phyloP scores from a whole-genome alignment of 164 flowering plant genomes.

The Cinnamomum micranthum region DNA sequence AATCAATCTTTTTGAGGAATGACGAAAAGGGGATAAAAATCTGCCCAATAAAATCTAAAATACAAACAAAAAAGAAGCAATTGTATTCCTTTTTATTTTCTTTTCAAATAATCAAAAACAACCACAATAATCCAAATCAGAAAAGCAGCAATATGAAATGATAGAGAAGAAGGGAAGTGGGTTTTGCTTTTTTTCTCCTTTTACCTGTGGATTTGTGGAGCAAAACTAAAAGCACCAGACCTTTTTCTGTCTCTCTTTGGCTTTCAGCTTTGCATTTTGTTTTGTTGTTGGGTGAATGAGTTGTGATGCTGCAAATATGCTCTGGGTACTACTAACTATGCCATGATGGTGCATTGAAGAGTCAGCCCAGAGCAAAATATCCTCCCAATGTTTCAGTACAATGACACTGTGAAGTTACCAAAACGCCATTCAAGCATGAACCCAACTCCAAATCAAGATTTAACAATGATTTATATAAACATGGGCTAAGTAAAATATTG shows the following conservation, averaged over 20 bases:
- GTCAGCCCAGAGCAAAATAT: too few relatives aligned
- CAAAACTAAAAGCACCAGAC: slow-evolving; percentile 25
- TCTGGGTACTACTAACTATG: too few relatives aligned
- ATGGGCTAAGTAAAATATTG: too few relatives aligned
- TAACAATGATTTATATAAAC: too few relatives aligned
- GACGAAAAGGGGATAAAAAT: slow-evolving; percentile 13
- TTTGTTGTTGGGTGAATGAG: background rate
- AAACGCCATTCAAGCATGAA: too few relatives aligned
- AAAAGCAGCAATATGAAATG: background rate
- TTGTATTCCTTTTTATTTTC: background rate
- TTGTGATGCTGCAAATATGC: too few relatives aligned
- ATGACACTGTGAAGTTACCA: too few relatives aligned
- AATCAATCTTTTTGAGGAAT: slow-evolving; percentile 24
- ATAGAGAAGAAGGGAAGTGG: slow-evolving; percentile 4
- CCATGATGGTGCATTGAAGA: too few relatives aligned
- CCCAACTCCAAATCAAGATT: too few relatives aligned
- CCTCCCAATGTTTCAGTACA: too few relatives aligned
- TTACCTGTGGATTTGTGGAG: slow-evolving; percentile 28
- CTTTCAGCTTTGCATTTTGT: slow-evolving; percentile 6
- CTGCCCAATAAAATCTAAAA: slow-evolving; percentile 53
- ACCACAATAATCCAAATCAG: background rate
- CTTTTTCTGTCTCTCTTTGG: slow-evolving; percentile 15
- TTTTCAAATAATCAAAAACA: background rate
- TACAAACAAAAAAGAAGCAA: slow-evolving; percentile 25
- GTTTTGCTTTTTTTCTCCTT: slow-evolving; percentile 8